phyloP scores from a whole-genome alignment of 495 filamentous ascomycete species.

The Hypoxylon perforatum region DNA sequence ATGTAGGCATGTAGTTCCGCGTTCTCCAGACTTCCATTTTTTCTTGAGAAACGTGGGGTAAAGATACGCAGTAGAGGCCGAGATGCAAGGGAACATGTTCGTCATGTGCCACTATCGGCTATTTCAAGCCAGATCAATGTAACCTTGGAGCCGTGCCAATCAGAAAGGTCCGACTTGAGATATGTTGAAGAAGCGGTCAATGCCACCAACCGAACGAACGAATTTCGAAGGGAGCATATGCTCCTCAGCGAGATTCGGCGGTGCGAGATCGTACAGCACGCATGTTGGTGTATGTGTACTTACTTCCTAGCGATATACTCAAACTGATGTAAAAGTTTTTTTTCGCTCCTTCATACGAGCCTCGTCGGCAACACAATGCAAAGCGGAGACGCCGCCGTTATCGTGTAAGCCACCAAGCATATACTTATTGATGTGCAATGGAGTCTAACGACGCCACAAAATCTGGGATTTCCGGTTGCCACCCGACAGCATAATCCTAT shows the following conservation, averaged over 20 bases:
- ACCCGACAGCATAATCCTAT: constrained; percentile 5
- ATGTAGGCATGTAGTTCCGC: constrained; percentile 19
- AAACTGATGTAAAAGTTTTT: background rate
- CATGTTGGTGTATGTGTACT: background rate
- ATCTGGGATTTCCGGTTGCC: background rate
- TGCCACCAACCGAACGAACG: constrained; percentile 7
- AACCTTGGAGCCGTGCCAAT: constrained; percentile 29
- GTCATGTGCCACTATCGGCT: constrained; percentile 31
- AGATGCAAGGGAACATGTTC: constrained; percentile 34
- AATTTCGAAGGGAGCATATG: background rate
- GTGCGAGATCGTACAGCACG: constrained; percentile 7
- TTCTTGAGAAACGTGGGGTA: constrained; percentile 34
- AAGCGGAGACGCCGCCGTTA: constrained; percentile 21
- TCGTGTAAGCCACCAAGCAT: constrained; percentile 14
- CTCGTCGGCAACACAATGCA: constrained; percentile 3
- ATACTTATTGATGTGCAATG: no score
- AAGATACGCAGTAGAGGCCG: constrained; percentile 8
- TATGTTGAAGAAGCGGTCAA: constrained; percentile 34
- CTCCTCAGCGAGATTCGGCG: constrained; percentile 4
- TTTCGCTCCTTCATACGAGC: background rate
- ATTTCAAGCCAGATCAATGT: constrained; percentile 31
- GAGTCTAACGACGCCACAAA: background rate
- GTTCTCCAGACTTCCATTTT: constrained; percentile 9
- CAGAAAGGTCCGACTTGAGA: constrained; percentile 8
- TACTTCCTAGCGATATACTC: constrained; percentile 1